A percentile compares a stretch with the other conserved stretches of the same genome.
phyloP scores from a whole-genome alignment of 192 early-diverging fungal species.

The Coemansia nantahalensis region DNA sequence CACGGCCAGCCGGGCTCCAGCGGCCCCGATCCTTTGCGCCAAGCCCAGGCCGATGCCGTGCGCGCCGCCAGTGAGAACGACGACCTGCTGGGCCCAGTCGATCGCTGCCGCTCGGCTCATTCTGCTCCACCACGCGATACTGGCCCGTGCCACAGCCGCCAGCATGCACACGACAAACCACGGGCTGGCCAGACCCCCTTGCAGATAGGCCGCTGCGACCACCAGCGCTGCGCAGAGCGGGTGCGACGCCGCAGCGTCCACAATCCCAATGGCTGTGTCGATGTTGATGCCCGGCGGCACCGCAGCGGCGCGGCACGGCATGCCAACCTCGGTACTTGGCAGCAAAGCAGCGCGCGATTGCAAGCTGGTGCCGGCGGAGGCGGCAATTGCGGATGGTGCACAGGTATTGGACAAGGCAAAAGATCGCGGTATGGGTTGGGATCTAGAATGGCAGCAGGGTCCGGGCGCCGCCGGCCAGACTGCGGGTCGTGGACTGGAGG shows the following conservation, averaged over 20 bases:
- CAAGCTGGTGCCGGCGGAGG: too few relatives aligned
- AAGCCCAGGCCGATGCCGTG: conserved; percentile 47
- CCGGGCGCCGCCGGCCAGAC: conserved; percentile 36
- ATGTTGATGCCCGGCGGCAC: conserved; percentile 29
- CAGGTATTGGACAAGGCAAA: too few relatives aligned
- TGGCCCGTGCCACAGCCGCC: conserved; percentile 7
- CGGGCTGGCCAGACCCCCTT: background rate
- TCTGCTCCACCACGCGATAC: background rate
- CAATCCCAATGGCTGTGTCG: conserved; percentile 19
- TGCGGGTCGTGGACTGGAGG: conserved; percentile 57
- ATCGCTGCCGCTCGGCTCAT: background rate
- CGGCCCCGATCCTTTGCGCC: conserved; percentile 8
- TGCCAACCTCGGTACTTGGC: background rate
- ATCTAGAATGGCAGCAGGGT: conserved; percentile 42
- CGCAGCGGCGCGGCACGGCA: background rate
- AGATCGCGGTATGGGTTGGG: too few relatives aligned
- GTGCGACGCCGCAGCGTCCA: conserved; percentile 1
- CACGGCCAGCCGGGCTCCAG: conserved; percentile 24
- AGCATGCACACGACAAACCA: conserved; percentile 13
- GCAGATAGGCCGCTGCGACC: conserved; percentile 9
- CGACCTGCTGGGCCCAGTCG: conserved; percentile 34
- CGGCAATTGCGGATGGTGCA: too few relatives aligned
- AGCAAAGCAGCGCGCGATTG: too few relatives aligned
- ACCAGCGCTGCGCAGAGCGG: conserved; percentile 11
- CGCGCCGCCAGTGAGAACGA: conserved; percentile 42